phyloP scores from a whole-genome alignment of 352 stramenopile genomes.

The Hyaloperonospora arabidopsidis region DNA sequence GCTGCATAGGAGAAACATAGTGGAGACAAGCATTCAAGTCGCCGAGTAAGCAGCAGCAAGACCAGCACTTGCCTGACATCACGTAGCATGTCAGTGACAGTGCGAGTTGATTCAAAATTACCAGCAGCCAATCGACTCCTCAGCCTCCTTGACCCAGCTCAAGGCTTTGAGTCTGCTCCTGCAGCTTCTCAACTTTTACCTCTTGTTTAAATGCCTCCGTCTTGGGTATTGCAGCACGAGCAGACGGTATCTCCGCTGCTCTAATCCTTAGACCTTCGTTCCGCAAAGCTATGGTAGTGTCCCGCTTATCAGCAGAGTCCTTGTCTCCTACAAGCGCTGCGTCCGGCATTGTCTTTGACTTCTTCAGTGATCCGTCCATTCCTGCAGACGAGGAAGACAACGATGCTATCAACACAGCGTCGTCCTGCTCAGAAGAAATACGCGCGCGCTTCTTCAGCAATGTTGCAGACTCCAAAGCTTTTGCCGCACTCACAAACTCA shows the following conservation, averaged over 20 bases:
- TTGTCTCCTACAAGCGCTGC: conserved; percentile 18
- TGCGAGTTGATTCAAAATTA: not conserved
- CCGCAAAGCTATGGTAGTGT: conserved; percentile 12
- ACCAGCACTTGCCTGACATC: not conserved
- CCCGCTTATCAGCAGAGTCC: conserved; percentile 11
- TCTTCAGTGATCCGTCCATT: conserved; percentile 22
- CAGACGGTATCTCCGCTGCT: conserved; percentile 2
- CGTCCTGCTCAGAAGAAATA: conserved; percentile 21
- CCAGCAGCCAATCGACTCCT: conserved; percentile 2
- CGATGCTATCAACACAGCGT: conserved; percentile 12
- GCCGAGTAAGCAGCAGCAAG: not conserved
- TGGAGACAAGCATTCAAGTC: too few species aligned
- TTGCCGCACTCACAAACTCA: conserved; percentile 25
- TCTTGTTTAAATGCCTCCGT: conserved; percentile 3
- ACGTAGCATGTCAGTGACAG: too few species aligned
- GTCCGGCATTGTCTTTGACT: conserved; percentile 22
- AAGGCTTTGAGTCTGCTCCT: conserved; percentile 8
- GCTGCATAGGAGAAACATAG: too few species aligned
- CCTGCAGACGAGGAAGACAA: conserved; percentile 3
- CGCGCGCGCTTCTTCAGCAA: conserved; percentile 52
- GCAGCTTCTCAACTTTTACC: conserved; percentile 9
- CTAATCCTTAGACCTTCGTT: conserved; percentile 27
- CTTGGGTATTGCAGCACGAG: conserved; percentile 5
- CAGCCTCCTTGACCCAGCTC: conserved; percentile 3
- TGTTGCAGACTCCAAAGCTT: conserved; percentile 27